Evolutionary conservation across 345 rosid genomes (phyloP).

Genomic region (Camelina sativa): DNA sequence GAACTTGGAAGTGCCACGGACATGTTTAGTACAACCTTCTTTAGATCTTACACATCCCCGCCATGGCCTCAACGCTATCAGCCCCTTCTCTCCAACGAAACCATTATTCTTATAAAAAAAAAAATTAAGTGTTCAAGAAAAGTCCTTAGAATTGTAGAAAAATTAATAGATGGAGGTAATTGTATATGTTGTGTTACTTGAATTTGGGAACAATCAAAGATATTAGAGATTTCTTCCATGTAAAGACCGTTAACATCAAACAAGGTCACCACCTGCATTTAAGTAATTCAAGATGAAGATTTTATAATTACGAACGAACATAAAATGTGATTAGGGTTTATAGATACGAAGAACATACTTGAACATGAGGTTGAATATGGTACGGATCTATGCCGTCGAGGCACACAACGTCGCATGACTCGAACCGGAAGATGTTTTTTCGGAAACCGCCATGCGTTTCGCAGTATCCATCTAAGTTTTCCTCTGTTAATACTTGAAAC

Average conservation of each 20-base stretch:
- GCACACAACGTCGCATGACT: conserved; percentile 1
- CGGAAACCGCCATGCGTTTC: background rate
- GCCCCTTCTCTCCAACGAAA: background rate
- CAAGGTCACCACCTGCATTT: background rate
- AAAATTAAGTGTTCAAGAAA: background rate
- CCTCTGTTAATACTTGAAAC: conserved; percentile 6
- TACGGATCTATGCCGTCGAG: background rate
- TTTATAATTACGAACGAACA: background rate
- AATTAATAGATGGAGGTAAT: background rate
- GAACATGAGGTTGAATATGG: background rate
- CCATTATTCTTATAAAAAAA: background rate
- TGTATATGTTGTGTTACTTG: background rate
- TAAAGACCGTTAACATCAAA: background rate
- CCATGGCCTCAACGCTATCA: conserved; percentile 1
- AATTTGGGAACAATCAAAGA: background rate
- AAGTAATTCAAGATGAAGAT: background rate
- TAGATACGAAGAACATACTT: background rate
- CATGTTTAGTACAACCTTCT: conserved; percentile 2
- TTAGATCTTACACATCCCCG: background rate
- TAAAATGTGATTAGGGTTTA: background rate
- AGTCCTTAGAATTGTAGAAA: background rate
- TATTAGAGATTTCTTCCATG: background rate
- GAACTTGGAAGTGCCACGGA: background rate
- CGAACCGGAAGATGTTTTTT: background rate
- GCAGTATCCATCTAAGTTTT: background rate